Evolutionary conservation across 148 eudicot genomes (phyloP), one percentile per base, ranked within the genome.

Genomic region (Bassia scoparia): DNA sequence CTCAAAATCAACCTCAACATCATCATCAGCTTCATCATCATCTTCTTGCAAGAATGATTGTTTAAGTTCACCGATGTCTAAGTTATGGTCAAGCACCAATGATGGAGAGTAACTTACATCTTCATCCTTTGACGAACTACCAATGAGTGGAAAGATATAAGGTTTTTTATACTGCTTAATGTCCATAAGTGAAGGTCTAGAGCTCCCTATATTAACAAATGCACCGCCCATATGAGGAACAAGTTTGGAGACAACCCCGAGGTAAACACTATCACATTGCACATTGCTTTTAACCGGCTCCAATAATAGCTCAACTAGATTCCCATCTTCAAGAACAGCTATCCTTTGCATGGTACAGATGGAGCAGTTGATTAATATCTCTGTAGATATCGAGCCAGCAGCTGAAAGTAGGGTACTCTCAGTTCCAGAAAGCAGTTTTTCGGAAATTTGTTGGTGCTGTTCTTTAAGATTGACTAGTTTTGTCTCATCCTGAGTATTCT

Each of bases 141-240:
- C 64, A 81, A 87, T 84, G 8, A 91, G 86, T 72, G 89, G 89
- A 75, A 94, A 88, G 69, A 88, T 70, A 80, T 88, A 94, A 60
- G 98, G 98, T 67, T 89, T 84, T 71, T 84, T 83, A 31, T 77
- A 69, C 76, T 81, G 74, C 76, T 74, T 87, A 74, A 91, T 88
- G 81, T 84, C 88, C 97, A 94, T 88, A 67, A 94, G 86, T 72
- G 89, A 89, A 63, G 88, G 87, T 81, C 88, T 88, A 58, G 89
- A 65, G 72, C 81, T 81, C 54, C 96, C 97, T 73, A 94, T 91
- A 79, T 91, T 86, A 71, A 94, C 96, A 87, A 94, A 91, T 81
- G 98, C 98, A 77, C 96, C 96, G 60, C 97, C 96, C 96, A 93
- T 90, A 76, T 89, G 93, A 78, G 98, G 98, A 79, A 83, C 96